A percentile compares a stretch with the other conserved stretches of the same genome.
Conservation (phyloP, 768 basidiomycete genomes). For the Tylopilus sp. region DNA sequence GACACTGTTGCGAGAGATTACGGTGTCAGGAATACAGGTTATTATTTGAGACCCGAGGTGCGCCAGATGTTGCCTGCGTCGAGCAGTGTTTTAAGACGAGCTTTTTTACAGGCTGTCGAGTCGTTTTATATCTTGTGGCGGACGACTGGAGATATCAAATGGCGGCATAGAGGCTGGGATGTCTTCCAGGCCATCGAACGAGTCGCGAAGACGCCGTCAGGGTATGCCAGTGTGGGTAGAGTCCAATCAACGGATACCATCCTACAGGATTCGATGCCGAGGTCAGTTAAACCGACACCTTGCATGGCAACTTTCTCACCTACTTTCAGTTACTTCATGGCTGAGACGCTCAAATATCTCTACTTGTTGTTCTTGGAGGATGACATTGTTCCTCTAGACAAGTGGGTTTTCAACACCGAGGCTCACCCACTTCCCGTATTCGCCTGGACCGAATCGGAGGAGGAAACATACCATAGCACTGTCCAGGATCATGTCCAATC, state of each 20-base stretch:
- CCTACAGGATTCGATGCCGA: constrained; percentile 65
- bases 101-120: constrained; percentile 61
- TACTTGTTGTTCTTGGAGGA: constrained; percentile 66
- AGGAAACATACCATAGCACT: constrained; percentile 29
- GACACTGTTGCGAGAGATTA: constrained; percentile 51
- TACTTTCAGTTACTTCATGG: constrained; percentile 45
- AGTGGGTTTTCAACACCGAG: constrained; percentile 66
- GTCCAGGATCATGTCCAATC: background rate
- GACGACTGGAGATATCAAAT: constrained; percentile 60
- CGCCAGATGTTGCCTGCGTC: constrained; percentile 9
- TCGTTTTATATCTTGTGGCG: constrained; percentile 71
- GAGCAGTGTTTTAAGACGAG: background rate
- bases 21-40: constrained; percentile 38
- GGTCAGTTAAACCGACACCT: constrained; percentile 41
- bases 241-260: constrained; percentile 43
- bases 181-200: constrained; percentile 67
- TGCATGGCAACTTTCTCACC: background rate
- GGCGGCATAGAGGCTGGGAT: constrained; percentile 70
- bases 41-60: constrained; percentile 72
- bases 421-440: constrained; percentile 79
- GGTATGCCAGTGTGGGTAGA: constrained; percentile 56
- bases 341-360: constrained; percentile 68
- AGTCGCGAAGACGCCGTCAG: constrained; percentile 52
- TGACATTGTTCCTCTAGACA: constrained; percentile 51
- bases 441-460: constrained; percentile 56